A percentile compares a stretch with the other conserved stretches of the same genome.
These are phyloP conservation scores for Chlorella sp. DNA, from an alignment of 139 green algal species.

Conservation along the genomic window DNA sequence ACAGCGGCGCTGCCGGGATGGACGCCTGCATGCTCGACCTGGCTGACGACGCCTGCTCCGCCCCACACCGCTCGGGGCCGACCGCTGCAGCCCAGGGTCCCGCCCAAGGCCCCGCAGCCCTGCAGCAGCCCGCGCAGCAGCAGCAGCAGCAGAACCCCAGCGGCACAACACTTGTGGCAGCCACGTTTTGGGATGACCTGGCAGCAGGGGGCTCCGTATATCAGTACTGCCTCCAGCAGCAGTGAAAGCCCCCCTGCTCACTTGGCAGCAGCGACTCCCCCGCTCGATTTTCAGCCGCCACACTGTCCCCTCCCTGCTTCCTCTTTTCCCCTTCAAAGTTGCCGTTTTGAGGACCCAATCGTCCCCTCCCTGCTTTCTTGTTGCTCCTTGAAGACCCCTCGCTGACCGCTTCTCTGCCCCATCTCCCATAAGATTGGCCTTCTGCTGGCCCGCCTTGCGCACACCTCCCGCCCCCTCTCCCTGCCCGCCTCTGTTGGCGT, in stretches of 20 bases:
- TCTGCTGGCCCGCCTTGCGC: neutral
- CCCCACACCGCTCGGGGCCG: neutral
- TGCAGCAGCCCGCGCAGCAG: neutral
- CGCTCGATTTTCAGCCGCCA: neutral
- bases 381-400: too few relatives aligned
- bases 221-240: constrained; percentile 14
- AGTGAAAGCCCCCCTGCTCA: too few relatives aligned
- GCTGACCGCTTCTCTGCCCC: neutral
- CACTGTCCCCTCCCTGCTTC: neutral
- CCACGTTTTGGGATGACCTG: constrained; percentile 13
- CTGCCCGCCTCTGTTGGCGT: neutral
- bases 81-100: neutral
- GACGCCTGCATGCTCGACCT: constrained; percentile 1
- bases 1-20: neutral
- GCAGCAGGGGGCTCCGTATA: neutral
- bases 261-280: neutral
- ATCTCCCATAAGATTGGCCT: neutral
- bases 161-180: neutral
- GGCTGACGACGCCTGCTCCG: constrained; percentile 17
- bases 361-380: too few relatives aligned
- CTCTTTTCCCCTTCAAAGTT: too few relatives aligned
- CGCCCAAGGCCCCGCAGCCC: neutral
- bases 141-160: neutral
- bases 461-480: neutral
- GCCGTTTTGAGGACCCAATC: too few relatives aligned